These are phyloP conservation scores for Oxyria digyna DNA, from an alignment of 148 eudicot genomes.

Conservation along the genomic window DNA sequence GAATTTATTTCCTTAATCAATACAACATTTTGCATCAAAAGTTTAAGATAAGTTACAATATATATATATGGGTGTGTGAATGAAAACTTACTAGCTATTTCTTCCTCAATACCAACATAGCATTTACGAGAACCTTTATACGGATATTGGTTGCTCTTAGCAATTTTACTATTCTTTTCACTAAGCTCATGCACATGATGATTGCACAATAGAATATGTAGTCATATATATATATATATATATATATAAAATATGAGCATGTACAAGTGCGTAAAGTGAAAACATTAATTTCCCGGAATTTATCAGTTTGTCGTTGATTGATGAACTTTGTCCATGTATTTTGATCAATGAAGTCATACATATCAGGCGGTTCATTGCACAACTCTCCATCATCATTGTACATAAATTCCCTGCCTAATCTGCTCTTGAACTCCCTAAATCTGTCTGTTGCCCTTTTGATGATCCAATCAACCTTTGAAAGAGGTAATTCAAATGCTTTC, in stretches of 20 bases:
- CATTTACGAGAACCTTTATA: background rate
- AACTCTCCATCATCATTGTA: background rate
- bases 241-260: background rate
- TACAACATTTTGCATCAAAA: background rate
- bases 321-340: background rate
- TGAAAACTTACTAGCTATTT: background rate
- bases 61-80: too few relatives aligned
- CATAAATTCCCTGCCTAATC: background rate
- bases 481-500: background rate
- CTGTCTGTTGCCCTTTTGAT: background rate
- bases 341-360: background rate
- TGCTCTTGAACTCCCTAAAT: background rate
- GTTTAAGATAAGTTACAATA: background rate
- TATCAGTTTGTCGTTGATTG: background rate
- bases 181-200: background rate
- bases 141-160: background rate
- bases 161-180: background rate
- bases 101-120: background rate
- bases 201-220: background rate
- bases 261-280: background rate
- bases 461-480: background rate
- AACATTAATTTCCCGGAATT: background rate
- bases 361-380: background rate
- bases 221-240: background rate
- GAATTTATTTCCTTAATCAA: background rate